Conservation (phyloP, 495 filamentous ascomycete genomes). For the Lentithecium fluviatile region DNA sequence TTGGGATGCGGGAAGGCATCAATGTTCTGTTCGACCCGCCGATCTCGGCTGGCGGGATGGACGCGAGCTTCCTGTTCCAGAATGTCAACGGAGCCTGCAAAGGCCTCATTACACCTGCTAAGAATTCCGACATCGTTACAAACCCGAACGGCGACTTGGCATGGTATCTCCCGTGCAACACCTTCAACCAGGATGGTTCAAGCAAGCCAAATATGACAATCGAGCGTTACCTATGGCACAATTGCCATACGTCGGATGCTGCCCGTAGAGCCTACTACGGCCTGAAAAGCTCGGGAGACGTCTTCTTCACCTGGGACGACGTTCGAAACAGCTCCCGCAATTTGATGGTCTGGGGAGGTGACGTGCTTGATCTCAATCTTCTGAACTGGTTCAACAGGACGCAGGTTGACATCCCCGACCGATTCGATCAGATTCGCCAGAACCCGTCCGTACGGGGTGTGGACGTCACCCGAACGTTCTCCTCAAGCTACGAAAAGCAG, state of each 20-base stretch:
- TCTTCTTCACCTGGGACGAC: slow-evolving; percentile 96
- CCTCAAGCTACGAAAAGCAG: slow-evolving; percentile 70
- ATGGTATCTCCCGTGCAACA: slow-evolving; percentile 94
- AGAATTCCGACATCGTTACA: slow-evolving; percentile 74
- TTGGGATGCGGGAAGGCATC: slow-evolving; percentile 63
- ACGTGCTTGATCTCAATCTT: slow-evolving; percentile 89
- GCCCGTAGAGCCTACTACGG: slow-evolving; percentile 74
- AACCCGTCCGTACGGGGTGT: slow-evolving; percentile 79
- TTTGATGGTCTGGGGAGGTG: slow-evolving; percentile 87
- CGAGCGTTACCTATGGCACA: slow-evolving; percentile 78
- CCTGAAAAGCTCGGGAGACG: slow-evolving; percentile 61
- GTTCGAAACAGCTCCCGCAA: slow-evolving; percentile 86
- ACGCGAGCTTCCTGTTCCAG: slow-evolving; percentile 97
- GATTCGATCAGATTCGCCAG: slow-evolving; percentile 75
- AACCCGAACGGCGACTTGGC: slow-evolving; percentile 72
- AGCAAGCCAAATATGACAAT: slow-evolving; percentile 67
- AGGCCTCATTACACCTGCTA: slow-evolving; percentile 71
- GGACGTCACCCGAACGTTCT: slow-evolving; percentile 86
- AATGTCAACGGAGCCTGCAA: slow-evolving; percentile 99
- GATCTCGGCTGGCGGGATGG: slow-evolving; percentile 75
- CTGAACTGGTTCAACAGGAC: slow-evolving; percentile 84
- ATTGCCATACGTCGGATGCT: slow-evolving; percentile 74
- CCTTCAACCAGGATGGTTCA: slow-evolving; percentile 93
- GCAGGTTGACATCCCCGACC: slow-evolving; percentile 73
- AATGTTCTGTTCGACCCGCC: slow-evolving; percentile 88